Base-by-base conservation (phyloP, 257 asterid genomes). In the Solanum sparsipilum region DNA sequence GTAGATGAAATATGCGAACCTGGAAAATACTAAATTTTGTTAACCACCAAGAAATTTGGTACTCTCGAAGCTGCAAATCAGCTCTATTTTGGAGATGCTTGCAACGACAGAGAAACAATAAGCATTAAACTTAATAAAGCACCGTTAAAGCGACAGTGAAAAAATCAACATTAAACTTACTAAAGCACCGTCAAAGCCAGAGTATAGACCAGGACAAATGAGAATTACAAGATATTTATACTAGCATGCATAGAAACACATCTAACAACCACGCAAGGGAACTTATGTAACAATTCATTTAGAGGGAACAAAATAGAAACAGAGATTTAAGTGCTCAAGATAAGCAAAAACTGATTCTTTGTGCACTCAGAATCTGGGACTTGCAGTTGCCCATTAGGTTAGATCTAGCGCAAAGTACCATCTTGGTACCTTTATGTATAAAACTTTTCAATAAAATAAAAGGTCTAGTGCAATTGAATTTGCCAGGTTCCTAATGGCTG, bases 1-100 rank as follows among this genome's bases (percentile, higher is more conserved):
- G 93, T 90, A 34, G 94, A 90, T 68, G 88, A 89, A 89, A 73
- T 90, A 88, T 89, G 92, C 82, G 93, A 93, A 67, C 92, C 99
- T 96, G 95, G 82, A 87, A 84, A 78, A 79, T 79, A 87, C 67
- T 31, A 48, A 73, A 48, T 4, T 48, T 48, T 11, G 23, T 46
- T 29, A 81, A 81, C 70, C 67, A 16, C 68, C 9, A 29, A 46
- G 41, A 81, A 18, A 9, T 81, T 48, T 48, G 9, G 70, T 16
- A 48, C 68, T 29, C 41, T 81, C 27, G 6, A 81, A 81, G 85
- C 85, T 16, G 39, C 29, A 81, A 31, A 81, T 81, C 67, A 81
- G 27, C 68, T 81, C 41, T 46, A 9, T 81, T 13, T 41, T 29
- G 34, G 68, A 81, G 68, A 81, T 48, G 68, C 63, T 81, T 27